A percentile compares a stretch with the other conserved stretches of the same genome.
phyloP scores from a whole-genome alignment of 2,329 filamentous ascomycete species.

The Purpureocillium lavendulum region DNA sequence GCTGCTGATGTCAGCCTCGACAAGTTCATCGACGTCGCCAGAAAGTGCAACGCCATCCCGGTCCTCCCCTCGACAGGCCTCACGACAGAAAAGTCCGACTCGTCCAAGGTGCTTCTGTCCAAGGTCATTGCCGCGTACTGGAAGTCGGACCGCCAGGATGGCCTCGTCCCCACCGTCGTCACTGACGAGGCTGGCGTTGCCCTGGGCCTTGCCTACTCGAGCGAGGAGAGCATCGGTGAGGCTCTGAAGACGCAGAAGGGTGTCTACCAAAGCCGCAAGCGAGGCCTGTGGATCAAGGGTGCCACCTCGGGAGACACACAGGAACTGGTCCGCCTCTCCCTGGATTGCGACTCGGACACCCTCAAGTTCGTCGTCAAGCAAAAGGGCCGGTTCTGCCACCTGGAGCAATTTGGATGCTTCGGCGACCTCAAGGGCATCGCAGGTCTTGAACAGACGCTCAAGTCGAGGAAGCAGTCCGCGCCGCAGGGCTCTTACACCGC shows the following conservation, averaged over 20 bases:
- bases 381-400: constrained; percentile 88
- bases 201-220: constrained; percentile 90
- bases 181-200: constrained; percentile 80
- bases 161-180: constrained; percentile 82
- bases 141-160: constrained; percentile 73
- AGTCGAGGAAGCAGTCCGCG: constrained; percentile 72
- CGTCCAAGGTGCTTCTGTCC: constrained; percentile 48
- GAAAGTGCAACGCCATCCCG: constrained; percentile 53
- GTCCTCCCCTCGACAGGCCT: constrained; percentile 65
- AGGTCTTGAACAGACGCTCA: constrained; percentile 78
- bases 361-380: constrained; percentile 85
- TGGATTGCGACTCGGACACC: constrained; percentile 93
- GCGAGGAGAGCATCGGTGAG: constrained; percentile 79
- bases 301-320: constrained; percentile 91
- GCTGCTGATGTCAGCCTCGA: constrained; percentile 35
- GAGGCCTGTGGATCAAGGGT: constrained; percentile 94
- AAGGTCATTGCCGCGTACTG: constrained; percentile 68
- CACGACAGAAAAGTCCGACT: constrained; percentile 57
- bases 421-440: constrained; percentile 75
- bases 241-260: constrained; percentile 70
- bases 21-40: constrained; percentile 36
- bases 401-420: constrained; percentile 88
- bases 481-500: constrained; percentile 91
- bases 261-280: constrained; percentile 93
- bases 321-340: constrained; percentile 71